Percentiles rank a stretch among this genome's conserved stretches.
Conservation (phyloP, 345 rosid genomes). For the Lepidium sativum region DNA sequence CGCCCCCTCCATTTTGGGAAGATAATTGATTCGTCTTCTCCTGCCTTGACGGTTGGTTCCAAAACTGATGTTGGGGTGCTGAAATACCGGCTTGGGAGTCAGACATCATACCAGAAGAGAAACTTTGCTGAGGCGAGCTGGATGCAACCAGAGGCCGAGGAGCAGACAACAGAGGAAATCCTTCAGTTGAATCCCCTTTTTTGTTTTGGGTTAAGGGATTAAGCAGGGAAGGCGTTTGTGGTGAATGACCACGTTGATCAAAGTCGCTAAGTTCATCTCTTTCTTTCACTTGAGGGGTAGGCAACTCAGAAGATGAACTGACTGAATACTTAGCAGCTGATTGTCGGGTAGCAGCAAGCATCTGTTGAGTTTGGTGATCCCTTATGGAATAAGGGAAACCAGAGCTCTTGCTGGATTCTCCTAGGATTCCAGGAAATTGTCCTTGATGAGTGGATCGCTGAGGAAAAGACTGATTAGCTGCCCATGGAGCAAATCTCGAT, state of each 20-base stretch:
- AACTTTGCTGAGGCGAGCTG: slow-evolving; percentile 34
- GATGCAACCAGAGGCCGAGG: slow-evolving; percentile 31
- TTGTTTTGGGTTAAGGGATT: slow-evolving; percentile 22
- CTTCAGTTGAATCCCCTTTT: slow-evolving; percentile 32
- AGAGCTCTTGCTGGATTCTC: slow-evolving; percentile 32
- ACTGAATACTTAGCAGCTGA: slow-evolving; percentile 23
- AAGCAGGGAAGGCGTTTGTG: slow-evolving; percentile 29
- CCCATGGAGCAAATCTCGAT: slow-evolving; percentile 36
- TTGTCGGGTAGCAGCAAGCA: slow-evolving; percentile 31
- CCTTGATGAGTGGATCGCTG: slow-evolving; percentile 38
- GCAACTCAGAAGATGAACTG: slow-evolving; percentile 30
- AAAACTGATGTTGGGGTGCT: slow-evolving; percentile 32
- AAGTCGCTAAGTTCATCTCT: slow-evolving; percentile 35
- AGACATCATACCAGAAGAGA: slow-evolving; percentile 30
- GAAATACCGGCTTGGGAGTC: slow-evolving; percentile 36
- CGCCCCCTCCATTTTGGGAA: slow-evolving; percentile 30
- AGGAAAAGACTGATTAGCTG: slow-evolving; percentile 35
- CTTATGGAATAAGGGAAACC: slow-evolving; percentile 44
- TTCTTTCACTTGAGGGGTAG: slow-evolving; percentile 33
- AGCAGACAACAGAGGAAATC: slow-evolving; percentile 36
- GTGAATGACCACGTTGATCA: slow-evolving; percentile 38
- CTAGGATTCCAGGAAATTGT: slow-evolving; percentile 29
- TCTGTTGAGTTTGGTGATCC: slow-evolving; percentile 35
- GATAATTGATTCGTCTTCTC: slow-evolving; percentile 32
- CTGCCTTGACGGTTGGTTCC: slow-evolving; percentile 32